Evolutionary conservation across 352 stramenopile species (phyloP), one percentile per base, ranked within the genome.

Genomic region (Phytopythium vexans): DNA sequence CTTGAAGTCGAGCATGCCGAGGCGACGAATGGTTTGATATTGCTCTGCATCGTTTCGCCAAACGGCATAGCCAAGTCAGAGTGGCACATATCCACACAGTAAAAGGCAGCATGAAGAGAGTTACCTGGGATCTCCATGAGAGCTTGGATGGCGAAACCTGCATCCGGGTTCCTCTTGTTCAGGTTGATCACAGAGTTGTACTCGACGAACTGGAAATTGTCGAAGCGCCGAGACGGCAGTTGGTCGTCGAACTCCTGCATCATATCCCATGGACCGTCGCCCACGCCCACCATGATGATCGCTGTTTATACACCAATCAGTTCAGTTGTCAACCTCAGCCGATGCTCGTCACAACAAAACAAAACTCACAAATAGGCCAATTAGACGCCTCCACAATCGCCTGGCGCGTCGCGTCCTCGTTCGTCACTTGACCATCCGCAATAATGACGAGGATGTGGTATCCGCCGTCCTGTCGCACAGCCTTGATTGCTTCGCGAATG

Each of bases 371-470:
- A 33, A 92, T 86, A 0, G 82, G 78, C 52, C 62, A 89, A 43
- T 86, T 85, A 7, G 74, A 88, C 4, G 78, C 82, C 45, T 84
- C 70, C 3, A 82, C 66, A 40, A 92, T 89, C 14, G 82, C 77
- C 27, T 74, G 40, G 10, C 71, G 69, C 9, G 78, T 92, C 3
- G 64, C 70, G 8, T 79, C 63, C 52, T 88, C 74, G 49, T 87
- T 85, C 10, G 82, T 89, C 36, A 92, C 82, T 64, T 89, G 78
- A 4, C 82, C 82, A 46, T 92, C 82, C 8, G 77, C 77, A 39
- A 90, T 76, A 44, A 92, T 88, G 32, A 92, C 74, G 40, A 92
- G 60, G 40, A 92, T 89, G 45, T 92, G 79, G 43, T 90, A 92
- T 0, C 74, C 73, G n/a, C 69, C 49, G 21, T 73, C 71, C 35